Base-by-base conservation (phyloP, 495 filamentous ascomycete genomes). In the Aspergillus ellipticus region DNA sequence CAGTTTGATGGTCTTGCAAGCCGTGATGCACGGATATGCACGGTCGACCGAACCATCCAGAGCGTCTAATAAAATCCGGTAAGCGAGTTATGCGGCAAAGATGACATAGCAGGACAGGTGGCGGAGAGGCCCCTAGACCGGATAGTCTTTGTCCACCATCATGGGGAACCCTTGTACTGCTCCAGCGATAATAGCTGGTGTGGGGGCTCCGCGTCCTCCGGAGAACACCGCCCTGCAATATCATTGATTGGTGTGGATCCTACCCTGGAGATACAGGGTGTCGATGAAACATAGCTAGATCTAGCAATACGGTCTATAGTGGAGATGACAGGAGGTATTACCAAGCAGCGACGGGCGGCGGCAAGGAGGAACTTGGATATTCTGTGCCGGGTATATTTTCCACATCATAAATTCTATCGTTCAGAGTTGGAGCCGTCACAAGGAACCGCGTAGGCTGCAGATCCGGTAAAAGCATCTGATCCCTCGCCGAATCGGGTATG, bases 61-160 rank as follows among this genome's bases (percentile, higher is more conserved):
- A n/a, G 45, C 45, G 20, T 16, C n/a, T 28, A 48, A n/a, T n/a
- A 29, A n/a, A 48, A 48, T 48, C 13, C 24, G 16, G 13, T 48
- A 48, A 48, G 22, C 45, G 45, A 48, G 45, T 13, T 48, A 48
- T 48, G 45, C 45, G 45, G 45, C 45, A 48, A 17, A 24, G 45
- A 16, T 24, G 24, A 48, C 22, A 29, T 24, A 28, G 24, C 22
- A 28, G 24, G 29, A 29, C 5, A 48, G 29, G 1, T 28, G 10
- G 16, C 22, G 11, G 7, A 6, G 24, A 17, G 24, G 16, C 42
- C 13, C 22, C 28, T 16, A 22, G 22, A 17, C 17, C 35, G 35
- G 35, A 39, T n/a, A 13, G 5, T n/a, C 35, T 39, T 4, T 39
- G 35, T 13, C 35, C n/a, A 29, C 11, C 3, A 28, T 9, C 45